Percentiles rank a stretch among this genome's conserved stretches.
phyloP scores from a whole-genome alignment of 768 basidiomycete genomes.

The Hygrophoropsis aurantiaca region DNA sequence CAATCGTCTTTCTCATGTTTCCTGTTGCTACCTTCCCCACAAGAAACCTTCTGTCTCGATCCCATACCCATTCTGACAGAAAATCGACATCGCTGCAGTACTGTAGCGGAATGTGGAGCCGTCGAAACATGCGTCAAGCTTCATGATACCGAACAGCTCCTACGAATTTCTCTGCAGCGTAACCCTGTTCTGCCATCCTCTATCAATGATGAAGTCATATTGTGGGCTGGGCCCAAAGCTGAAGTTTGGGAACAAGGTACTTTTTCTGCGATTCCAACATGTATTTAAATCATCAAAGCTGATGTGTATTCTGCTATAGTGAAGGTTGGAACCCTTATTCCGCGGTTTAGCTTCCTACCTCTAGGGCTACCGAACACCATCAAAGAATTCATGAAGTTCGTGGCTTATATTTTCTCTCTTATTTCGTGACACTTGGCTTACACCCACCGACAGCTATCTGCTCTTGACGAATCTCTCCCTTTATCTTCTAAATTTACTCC shows the following conservation, averaged over 20 bases:
- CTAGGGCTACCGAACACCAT: conserved; percentile 37
- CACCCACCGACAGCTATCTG: conserved; percentile 49
- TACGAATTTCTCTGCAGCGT: conserved; percentile 51
- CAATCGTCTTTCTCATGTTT: conserved; percentile 44
- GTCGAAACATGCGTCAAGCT: conserved; percentile 54
- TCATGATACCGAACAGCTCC: conserved; percentile 45
- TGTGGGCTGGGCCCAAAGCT: conserved; percentile 71
- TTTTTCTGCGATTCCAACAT: conserved; percentile 18
- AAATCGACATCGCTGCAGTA: conserved; percentile 38
- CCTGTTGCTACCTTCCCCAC: conserved; percentile 25
- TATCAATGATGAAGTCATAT: conserved; percentile 36
- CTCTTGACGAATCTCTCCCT: conserved; percentile 71
- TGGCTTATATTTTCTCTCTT: conserved; percentile 7
- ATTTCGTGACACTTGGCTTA: not conserved
- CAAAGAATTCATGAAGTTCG: conserved; percentile 56
- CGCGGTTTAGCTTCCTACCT: conserved; percentile 35
- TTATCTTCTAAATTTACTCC: conserved; percentile 81
- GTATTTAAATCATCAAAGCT: not conserved
- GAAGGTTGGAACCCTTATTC: conserved; percentile 45
- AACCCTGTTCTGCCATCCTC: not conserved
- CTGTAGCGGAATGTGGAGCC: conserved; percentile 35
- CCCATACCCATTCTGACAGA: conserved; percentile 50
- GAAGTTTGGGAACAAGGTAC: conserved; percentile 71
- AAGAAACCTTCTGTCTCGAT: conserved; percentile 51
- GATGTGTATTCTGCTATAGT: conserved; percentile 37